phyloP scores from a whole-genome alignment of 2,329 filamentous ascomycete species.

The Colletotrichum sp. region DNA sequence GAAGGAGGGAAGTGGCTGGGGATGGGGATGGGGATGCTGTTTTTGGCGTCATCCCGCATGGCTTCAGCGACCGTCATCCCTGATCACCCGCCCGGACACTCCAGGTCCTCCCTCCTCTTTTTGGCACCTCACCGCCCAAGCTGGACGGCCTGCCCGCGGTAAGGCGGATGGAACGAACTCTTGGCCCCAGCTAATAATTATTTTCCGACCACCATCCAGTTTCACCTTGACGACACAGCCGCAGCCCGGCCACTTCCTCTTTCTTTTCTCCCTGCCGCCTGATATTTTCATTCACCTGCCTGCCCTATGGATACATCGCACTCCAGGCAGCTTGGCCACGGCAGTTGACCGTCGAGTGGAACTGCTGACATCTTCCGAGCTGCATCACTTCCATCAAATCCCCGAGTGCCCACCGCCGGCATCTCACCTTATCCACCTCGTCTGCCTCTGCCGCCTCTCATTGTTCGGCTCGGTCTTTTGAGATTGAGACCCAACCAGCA shows the following conservation, averaged over 20 bases:
- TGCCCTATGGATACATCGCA: not conserved
- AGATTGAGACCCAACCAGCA: not conserved
- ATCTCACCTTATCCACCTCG: not conserved
- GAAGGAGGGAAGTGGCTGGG: not conserved
- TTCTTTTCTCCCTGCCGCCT: not conserved
- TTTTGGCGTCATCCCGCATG: slow-evolving; percentile 1
- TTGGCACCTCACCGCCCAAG: not conserved
- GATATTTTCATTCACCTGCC: not conserved
- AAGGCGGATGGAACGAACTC: not conserved
- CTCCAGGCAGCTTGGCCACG: not conserved
- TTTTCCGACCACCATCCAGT: not conserved
- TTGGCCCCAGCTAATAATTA: slow-evolving; percentile 11
- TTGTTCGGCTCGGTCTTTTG: slow-evolving; percentile 2
- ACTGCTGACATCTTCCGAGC: not conserved
- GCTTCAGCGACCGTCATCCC: not conserved
- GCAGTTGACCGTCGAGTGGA: not conserved
- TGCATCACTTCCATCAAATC: not conserved
- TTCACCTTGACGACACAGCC: slow-evolving; percentile 11
- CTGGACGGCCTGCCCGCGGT: not conserved
- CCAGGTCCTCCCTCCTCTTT: not conserved
- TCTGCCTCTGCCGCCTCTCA: not conserved
- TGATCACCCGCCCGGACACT: not conserved
- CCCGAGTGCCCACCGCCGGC: not conserved
- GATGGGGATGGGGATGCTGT: not conserved
- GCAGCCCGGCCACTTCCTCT: not conserved